These are phyloP conservation scores for Ocimum tenuiflorum DNA, from an alignment of 257 asterid genomes.

Conservation along the genomic window DNA sequence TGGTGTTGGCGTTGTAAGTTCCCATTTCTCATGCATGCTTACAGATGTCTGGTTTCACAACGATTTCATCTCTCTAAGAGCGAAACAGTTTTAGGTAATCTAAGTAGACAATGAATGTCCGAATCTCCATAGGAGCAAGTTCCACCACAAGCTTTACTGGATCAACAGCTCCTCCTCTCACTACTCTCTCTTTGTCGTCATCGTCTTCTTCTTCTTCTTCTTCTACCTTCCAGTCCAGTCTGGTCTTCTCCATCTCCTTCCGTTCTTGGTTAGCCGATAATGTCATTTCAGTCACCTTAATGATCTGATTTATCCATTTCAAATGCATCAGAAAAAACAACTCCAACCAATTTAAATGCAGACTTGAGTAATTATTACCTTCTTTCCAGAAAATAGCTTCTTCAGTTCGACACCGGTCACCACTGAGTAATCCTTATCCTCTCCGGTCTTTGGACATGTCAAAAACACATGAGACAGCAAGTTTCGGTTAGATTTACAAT, in stretches of 20 bases:
- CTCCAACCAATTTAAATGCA: background rate
- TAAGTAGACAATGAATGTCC: conserved; percentile 51
- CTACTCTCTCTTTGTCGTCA: conserved; percentile 18
- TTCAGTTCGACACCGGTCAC: conserved; percentile 55
- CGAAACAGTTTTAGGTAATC: conserved; percentile 28
- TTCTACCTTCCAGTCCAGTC: conserved; percentile 54
- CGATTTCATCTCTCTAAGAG: conserved; percentile 21
- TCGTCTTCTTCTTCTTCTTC: conserved; percentile 15
- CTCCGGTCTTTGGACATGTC: conserved; percentile 48
- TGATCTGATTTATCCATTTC: conserved; percentile 32
- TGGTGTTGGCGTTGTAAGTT: background rate
- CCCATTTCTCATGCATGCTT: too few relatives aligned
- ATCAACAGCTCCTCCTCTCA: conserved; percentile 60
- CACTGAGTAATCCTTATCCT: conserved; percentile 59
- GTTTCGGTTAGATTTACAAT: background rate
- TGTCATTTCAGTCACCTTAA: conserved; percentile 53
- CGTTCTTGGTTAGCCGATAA: conserved; percentile 67
- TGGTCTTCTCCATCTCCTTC: conserved; percentile 58
- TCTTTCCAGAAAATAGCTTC: conserved; percentile 54
- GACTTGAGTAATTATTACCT: conserved; percentile 28
- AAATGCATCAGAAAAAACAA: background rate
- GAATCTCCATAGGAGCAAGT: conserved; percentile 71
- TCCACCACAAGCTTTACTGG: conserved; percentile 50
- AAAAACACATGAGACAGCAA: conserved; percentile 14
- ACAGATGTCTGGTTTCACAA: conserved; percentile 5